phyloP scores from a whole-genome alignment of 768 basidiomycete species.

The Collybia mongolica region DNA sequence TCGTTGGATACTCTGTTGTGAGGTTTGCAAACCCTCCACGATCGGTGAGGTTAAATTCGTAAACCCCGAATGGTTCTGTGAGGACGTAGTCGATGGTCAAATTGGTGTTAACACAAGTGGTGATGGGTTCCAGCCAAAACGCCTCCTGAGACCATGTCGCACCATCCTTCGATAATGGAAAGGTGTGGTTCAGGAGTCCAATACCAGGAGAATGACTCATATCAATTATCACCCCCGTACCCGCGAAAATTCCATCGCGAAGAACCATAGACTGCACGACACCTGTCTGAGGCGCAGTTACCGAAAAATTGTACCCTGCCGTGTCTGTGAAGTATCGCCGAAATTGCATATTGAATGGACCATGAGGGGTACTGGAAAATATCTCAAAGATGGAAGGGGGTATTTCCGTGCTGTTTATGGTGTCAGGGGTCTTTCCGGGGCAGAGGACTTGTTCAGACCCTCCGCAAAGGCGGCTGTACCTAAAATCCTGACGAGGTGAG shows the following conservation, averaged over 20 bases:
- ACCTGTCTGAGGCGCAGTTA: not conserved
- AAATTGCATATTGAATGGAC: slow-evolving; percentile 20
- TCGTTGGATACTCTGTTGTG: slow-evolving; percentile 7
- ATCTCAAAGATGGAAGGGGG: slow-evolving; percentile 8
- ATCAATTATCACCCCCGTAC: slow-evolving; percentile 18
- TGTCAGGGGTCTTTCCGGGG: slow-evolving; percentile 11
- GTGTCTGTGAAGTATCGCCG: slow-evolving; percentile 17
- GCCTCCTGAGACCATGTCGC: slow-evolving; percentile 19
- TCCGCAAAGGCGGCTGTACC: slow-evolving; percentile 18
- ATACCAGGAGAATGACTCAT: slow-evolving; percentile 15
- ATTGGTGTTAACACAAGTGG: slow-evolving; percentile 19
- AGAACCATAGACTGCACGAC: slow-evolving; percentile 16
- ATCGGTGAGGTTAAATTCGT: too few relatives aligned
- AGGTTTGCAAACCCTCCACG: slow-evolving; percentile 6
- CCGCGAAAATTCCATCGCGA: slow-evolving; percentile 16
- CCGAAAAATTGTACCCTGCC: slow-evolving; percentile 9
- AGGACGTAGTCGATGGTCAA: slow-evolving; percentile 19
- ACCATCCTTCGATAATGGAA: slow-evolving; percentile 7
- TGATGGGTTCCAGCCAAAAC: slow-evolving; percentile 21
- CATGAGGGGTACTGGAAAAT: slow-evolving; percentile 18
- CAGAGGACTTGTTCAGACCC: slow-evolving; percentile 6
- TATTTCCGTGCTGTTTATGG: slow-evolving; percentile 13
- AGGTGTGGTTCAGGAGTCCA: slow-evolving; percentile 16
- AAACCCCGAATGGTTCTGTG: not conserved
- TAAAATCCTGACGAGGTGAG: not conserved